These are phyloP conservation scores for Lipomyces lipofer DNA, from an alignment of 805 yeast genomes.

Conservation along the genomic window DNA sequence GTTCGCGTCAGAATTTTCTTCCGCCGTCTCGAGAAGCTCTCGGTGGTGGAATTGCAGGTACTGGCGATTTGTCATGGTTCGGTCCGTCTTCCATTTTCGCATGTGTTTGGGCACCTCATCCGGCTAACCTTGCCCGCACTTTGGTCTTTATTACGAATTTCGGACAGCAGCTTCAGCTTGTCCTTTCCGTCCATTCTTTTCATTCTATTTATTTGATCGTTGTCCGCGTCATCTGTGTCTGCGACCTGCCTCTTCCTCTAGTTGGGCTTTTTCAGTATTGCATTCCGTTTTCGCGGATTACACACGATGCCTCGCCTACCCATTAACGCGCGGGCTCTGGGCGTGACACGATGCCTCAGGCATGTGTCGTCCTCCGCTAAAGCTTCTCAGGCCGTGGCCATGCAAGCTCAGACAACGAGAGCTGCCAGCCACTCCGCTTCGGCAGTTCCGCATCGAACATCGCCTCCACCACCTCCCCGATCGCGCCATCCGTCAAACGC, in stretches of 20 bases:
- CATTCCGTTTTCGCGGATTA: not conserved
- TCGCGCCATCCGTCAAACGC: conserved; percentile 51
- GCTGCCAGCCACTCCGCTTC: not conserved
- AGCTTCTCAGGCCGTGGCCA: conserved; percentile 12
- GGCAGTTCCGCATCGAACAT: conserved; percentile 2
- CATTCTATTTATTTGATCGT: not conserved
- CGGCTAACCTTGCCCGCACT: too few species aligned
- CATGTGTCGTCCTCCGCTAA: conserved; percentile 12
- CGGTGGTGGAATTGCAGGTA: not conserved
- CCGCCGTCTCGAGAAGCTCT: not conserved
- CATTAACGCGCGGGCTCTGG: not conserved
- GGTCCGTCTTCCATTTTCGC: too few species aligned
- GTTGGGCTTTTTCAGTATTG: not conserved
- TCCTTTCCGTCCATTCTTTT: not conserved
- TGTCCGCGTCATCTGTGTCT: not conserved
- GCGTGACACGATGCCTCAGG: not conserved
- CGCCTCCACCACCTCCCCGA: conserved; percentile 3
- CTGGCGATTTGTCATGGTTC: not conserved
- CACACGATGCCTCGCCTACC: conserved; percentile 5
- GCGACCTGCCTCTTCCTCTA: not conserved
- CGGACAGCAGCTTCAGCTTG: not conserved
- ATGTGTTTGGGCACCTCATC: too few species aligned
- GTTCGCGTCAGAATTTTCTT: conserved; percentile 4
- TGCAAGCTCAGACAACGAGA: not conserved
- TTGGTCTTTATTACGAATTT: not conserved